Base-by-base conservation (phyloP, 2,329 filamentous ascomycete species). In the Sphaceloma murrayae region DNA sequence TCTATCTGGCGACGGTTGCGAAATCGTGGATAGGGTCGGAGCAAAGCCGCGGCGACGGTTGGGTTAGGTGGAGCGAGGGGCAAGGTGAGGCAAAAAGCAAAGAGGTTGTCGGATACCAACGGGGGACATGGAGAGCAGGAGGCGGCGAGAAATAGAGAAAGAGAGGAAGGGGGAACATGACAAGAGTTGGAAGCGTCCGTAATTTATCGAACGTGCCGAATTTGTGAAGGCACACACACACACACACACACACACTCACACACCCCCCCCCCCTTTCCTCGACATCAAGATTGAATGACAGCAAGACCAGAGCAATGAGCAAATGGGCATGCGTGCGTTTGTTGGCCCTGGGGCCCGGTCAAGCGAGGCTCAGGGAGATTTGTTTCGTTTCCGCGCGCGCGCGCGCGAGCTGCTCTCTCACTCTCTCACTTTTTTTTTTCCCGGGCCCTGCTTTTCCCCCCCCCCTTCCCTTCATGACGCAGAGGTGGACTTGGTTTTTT, bases 131-230 rank as follows among this genome's bases (percentile, higher is more conserved):
- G n/a, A n/a, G n/a, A n/a, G n/a, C n/a, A n/a, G n/a, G 36, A 11
- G 36, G 36, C 36, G 22, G 22, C 36, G 36, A 30, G 36, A 26
- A 29, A 27, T 22, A 40, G 36, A 26, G 36, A 22, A 40, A 40
- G 30, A 40, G 27, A 18, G 17, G 36, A 40, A 10, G 36, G 30
- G 26, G 26, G 27, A 40, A 19, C 11, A 14, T 22, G 30, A 40
- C 22, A 7, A 27, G 24, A 6, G 11, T 40, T 40, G 24, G 36
- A 40, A 19, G 24, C 24, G 36, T 30, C 19, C 24, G 36, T 40
- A 40, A 40, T 40, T 40, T 40, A 40, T 40, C 26, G 36, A 40
- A 40, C 36, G 36, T 40, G 36, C 36, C 36, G 24, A 22, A 40
- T 40, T 19, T 40, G 19, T 29, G 36, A n/a, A n/a, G n/a, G n/a